Evolutionary conservation across 371 early-diverging fungal species (phyloP), one percentile per base, ranked within the genome.

Genomic region (Mucor velutinosus): DNA sequence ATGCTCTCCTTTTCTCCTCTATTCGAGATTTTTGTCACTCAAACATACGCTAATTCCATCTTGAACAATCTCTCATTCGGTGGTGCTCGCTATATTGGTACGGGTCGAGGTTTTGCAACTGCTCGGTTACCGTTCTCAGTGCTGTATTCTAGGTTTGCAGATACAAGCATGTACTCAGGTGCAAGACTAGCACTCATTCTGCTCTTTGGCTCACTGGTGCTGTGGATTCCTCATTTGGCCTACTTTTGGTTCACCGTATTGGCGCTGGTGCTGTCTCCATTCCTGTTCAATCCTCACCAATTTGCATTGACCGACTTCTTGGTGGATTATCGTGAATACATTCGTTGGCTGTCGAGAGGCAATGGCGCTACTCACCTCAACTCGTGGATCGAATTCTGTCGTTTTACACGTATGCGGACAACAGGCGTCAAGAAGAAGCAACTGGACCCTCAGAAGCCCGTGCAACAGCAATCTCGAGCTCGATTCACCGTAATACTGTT

Each of bases 81-180:
- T 58, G 93, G 94, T 14, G 93, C 93, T 29, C 86, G 89, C 4
- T 96, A 95, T 72, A 92, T 94, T 64, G 91, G 89, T 37, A 93
- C 94, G 2, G 96, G 96, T 0, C 92, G 96, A 73, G 94, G 94
- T 39, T 93, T 96, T 75, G 93, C 95, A 0, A 96, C 94, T 5
- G 82, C 94, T 12, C 88, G 95, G 2, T 72, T 89, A 7, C 85
- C 90, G 37, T 95, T 96, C 73, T 75, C 88, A 0, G 73, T 83
- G 27, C 84, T 95, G 10, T 95, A 89, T 65, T 86, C 89, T 29
- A 85, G 90, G n/a, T 96, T 94, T 74, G 89, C 93, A 1, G 89
- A 89, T 39, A 83, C 92, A 15, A 91, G 91, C 45, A 88, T 95
- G 61, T 93, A 93, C 70, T 76, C 90, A 56, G 95, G 93, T 37